These are phyloP conservation scores for Cercophora scortea DNA, from an alignment of 495 filamentous ascomycete species.

Conservation along the genomic window DNA sequence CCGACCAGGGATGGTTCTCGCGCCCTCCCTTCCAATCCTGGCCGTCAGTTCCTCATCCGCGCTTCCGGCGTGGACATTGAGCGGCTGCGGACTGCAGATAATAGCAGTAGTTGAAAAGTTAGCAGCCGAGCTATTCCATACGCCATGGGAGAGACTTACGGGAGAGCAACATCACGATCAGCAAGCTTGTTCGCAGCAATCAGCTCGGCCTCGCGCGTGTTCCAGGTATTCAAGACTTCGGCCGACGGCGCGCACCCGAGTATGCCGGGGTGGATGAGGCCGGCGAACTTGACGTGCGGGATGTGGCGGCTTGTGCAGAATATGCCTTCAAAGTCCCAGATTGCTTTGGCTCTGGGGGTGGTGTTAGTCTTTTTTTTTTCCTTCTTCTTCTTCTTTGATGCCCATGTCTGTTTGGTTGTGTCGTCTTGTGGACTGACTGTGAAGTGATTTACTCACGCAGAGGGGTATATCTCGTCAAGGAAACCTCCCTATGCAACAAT, in stretches of 20 bases:
- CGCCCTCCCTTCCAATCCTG: conserved; percentile 80
- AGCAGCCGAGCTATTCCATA: neutral
- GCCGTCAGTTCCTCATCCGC: conserved; percentile 53
- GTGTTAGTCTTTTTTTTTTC: neutral
- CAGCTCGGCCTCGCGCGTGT: conserved; percentile 70
- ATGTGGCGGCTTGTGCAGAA: conserved; percentile 88
- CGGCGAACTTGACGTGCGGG: conserved; percentile 78
- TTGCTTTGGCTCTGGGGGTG: conserved; percentile 72
- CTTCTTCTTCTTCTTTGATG: neutral
- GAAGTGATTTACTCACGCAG: conserved; percentile 44
- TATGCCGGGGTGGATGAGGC: conserved; percentile 93
- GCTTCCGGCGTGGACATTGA: conserved; percentile 64
- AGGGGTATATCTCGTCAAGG: conserved; percentile 82
- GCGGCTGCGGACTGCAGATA: conserved; percentile 46
- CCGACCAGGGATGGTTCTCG: conserved; percentile 76
- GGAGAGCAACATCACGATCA: conserved; percentile 73
- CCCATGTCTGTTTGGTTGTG: too few relatives aligned
- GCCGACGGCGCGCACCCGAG: conserved; percentile 83
- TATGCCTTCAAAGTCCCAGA: conserved; percentile 98
- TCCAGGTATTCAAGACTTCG: conserved; percentile 61
- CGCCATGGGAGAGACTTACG: conserved; percentile 18
- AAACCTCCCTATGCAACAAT: conserved; percentile 56
- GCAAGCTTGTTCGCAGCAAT: conserved; percentile 55
- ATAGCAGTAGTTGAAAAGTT: neutral
- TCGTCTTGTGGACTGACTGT: too few relatives aligned